Evolutionary conservation across 768 basidiomycete genomes (phyloP).

Genomic region (Xerocomellus chrysenteron): DNA sequence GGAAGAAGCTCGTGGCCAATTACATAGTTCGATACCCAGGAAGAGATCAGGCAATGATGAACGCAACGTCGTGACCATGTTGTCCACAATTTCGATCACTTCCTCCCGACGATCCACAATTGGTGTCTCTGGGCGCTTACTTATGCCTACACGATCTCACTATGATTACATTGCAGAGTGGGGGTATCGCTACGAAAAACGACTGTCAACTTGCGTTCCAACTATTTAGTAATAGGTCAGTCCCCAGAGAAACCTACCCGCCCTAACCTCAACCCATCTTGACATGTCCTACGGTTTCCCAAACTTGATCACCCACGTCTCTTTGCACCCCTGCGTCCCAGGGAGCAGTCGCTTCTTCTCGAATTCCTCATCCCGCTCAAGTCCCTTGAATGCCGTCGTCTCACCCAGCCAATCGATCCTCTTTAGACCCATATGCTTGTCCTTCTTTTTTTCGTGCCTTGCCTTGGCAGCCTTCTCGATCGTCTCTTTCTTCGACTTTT

Average conservation of each 20-base stretch:
- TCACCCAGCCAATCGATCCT: constrained; percentile 68
- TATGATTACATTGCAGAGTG: constrained; percentile 1
- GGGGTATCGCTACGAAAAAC: not conserved
- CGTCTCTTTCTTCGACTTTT: constrained; percentile 42
- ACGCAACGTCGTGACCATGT: too few species aligned
- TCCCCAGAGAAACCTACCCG: not conserved
- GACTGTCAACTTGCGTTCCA: not conserved
- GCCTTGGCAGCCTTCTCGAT: constrained; percentile 54
- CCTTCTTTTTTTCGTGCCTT: constrained; percentile 35
- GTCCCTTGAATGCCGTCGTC: constrained; percentile 55
- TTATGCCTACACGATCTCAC: not conserved
- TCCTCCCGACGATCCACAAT: too few species aligned
- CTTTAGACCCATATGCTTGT: constrained; percentile 40
- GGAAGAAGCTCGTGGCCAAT: too few species aligned
- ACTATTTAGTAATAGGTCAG: too few species aligned
- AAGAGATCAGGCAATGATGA: too few species aligned
- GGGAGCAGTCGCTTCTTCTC: constrained; percentile 51
- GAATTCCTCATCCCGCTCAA: constrained; percentile 60
- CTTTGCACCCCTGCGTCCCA: constrained; percentile 37
- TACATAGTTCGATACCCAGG: too few species aligned
- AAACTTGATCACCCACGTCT: constrained; percentile 63
- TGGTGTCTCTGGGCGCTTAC: too few species aligned
- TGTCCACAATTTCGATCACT: too few species aligned
- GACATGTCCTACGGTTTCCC: constrained; percentile 27
- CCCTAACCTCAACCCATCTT: not conserved